Conservation (phyloP, 805 yeast species). For the Candida oleophila region DNA sequence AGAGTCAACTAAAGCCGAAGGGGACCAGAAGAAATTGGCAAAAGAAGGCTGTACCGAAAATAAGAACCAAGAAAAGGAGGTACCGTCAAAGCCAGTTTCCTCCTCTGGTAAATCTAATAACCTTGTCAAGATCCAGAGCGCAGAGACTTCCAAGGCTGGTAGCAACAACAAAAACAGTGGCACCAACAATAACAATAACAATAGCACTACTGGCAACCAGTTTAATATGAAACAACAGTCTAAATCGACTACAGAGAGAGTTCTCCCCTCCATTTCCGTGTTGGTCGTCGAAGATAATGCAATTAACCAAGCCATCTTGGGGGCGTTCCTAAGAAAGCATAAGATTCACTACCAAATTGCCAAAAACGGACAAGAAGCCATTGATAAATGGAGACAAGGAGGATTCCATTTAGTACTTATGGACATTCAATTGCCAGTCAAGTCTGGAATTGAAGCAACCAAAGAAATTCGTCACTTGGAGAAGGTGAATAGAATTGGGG, state of each 20-base stretch:
- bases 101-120: background rate
- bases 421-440: conserved; percentile 96
- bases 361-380: conserved; percentile 91
- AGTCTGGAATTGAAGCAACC: conserved; percentile 95
- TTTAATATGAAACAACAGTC: background rate
- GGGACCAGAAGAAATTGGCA: background rate
- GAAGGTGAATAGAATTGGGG: conserved; percentile 74
- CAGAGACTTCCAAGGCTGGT: background rate
- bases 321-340: conserved; percentile 82
- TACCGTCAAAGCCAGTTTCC: background rate
- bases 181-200: background rate
- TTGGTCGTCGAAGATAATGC: conserved; percentile 95
- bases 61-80: background rate
- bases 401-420: conserved; percentile 92
- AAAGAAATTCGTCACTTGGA: conserved; percentile 87
- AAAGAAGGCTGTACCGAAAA: background rate
- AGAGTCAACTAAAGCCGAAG: background rate
- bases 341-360: conserved; percentile 84
- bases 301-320: conserved; percentile 88
- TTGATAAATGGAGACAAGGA: conserved; percentile 91
- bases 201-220: background rate
- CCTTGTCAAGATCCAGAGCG: background rate
- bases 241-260: conserved; percentile 51
- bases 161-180: background rate
- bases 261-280: conserved; percentile 86